Base-by-base conservation (phyloP, 208 protist genomes). In the Leishmania tropica region DNA sequence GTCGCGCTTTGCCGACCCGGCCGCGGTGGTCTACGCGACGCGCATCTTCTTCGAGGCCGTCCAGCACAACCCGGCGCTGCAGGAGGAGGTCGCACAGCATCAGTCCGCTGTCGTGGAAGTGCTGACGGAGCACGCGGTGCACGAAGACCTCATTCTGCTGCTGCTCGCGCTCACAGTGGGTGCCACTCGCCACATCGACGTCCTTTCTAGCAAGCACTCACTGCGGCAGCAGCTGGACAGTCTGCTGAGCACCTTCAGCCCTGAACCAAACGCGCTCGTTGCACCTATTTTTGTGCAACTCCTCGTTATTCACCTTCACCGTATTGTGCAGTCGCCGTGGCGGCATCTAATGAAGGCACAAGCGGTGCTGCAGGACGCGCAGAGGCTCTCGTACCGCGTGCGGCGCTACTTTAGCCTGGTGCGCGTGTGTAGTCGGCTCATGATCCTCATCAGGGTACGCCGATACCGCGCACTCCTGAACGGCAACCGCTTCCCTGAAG, bases 61-160 rank as follows among this genome's bases (percentile, higher is more conserved):
- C n/a, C 78, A 85, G 47, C 81, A 83, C 68, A 94, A 92, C 64
- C 74, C 87, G 10, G 64, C 79, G 47, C 81, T 97, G 47, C 81
- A 87, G 5, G 85, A 90, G 62, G 87, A 95, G 56, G 88, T 92
- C 24, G 81, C 83, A 72, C 71, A 86, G 48, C 79, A 96, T 79
- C 90, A 94, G 58, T 68, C 88, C 1, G 85, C 88, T 37, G 76
- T 97, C 80, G 86, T 96, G 37, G 88, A 93, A n/a, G 88, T 83
- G 0, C 86, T 97, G 42, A 76, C 78, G 31, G 83, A 84, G 64
- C 92, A 97, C 80, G 82, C 87, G 73, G 83, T 87, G 24, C 88
- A 94, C 87, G 89, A 93, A 28, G 94, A 97, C 53, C 79, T 97
- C 35, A 72, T 94, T 56, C 78, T 97, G 42, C 79, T 97, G 64